Base-by-base conservation (phyloP, 2,329 filamentous ascomycete species). In the Calonectria henricotiae region DNA sequence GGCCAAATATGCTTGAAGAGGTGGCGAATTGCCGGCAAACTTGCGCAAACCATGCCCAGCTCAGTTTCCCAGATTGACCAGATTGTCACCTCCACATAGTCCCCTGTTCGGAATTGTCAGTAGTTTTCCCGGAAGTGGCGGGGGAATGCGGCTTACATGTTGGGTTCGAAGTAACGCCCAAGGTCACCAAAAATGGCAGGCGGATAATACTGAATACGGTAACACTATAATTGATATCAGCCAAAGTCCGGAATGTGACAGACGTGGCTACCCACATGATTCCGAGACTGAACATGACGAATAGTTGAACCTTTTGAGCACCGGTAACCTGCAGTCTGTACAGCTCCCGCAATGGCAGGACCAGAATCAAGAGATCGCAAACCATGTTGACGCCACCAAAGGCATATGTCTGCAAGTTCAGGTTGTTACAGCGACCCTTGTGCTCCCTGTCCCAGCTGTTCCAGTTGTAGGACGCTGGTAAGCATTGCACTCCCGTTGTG, bases 21-120 rank as follows among this genome's bases (percentile, higher is more conserved):
- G 17, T 75, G 73, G 1, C 73, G 71, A 20, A 75, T 75, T 8
- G 73, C 73, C 1, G 73, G 73, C 1, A 75, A 54, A 58, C 73
- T 74, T 11, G 73, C 73, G 7, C 73, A 75, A 2, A 75, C 65
- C 71, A 75, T 75, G 41, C 73, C 73, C 11, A 75, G 65, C 37
- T 75, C 73, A 1, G 73, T 75, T 23, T 75, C 73, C 73, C 73
- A 75, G 39, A 75, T 75, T 1, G 73, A 75, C 73, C 73, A 75
- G 2, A 75, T 75, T 0, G 73, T 75, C 3, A 75, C 73, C 12
- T 75, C 73, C 1, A 69, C 55, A 12, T 72, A 58, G 13, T 58
- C 51, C 51, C 51, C 51, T 58, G 8, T 7, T 23, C 4, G 25
- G 15, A 25, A 25, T 17, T 12, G 30, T 58, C 1, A 58, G 51